phyloP scores from a whole-genome alignment of 208 protist genomes.

The Porcisia deanei region DNA sequence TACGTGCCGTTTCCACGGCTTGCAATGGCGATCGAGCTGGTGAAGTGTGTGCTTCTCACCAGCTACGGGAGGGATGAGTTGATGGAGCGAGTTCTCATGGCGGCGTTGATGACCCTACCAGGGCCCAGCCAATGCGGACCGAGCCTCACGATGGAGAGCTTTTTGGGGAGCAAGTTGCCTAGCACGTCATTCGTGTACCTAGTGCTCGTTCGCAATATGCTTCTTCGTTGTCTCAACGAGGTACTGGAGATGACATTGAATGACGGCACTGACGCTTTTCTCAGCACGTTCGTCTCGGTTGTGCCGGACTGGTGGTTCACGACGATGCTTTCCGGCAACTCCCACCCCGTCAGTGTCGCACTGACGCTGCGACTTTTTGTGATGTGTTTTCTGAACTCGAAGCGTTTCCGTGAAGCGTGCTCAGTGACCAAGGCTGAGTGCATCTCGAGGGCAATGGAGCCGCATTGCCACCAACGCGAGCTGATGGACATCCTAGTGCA shows the following conservation, averaged over 20 bases:
- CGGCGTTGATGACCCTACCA: constrained; percentile 46
- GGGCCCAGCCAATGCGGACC: constrained; percentile 6
- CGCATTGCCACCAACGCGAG: constrained; percentile 58
- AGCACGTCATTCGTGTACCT: constrained; percentile 36
- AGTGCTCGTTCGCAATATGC: constrained; percentile 52
- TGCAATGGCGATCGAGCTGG: constrained; percentile 29
- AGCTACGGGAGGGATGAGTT: constrained; percentile 31
- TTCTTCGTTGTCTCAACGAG: constrained; percentile 51
- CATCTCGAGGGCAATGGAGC: constrained; percentile 38
- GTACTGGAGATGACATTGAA: constrained; percentile 30
- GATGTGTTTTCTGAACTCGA: constrained; percentile 44
- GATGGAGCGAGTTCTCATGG: constrained; percentile 41
- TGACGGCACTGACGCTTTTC: constrained; percentile 18
- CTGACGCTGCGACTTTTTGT: constrained; percentile 61
- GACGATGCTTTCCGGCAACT: constrained; percentile 34
- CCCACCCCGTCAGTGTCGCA: constrained; percentile 54
- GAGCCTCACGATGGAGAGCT: constrained; percentile 26
- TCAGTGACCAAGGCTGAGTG: constrained; percentile 17
- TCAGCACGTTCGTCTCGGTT: constrained; percentile 28
- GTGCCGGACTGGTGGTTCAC: constrained; percentile 63
- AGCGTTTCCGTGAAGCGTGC: constrained; percentile 38
- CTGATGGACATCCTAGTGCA: constrained; percentile 49
- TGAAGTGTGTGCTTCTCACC: constrained; percentile 33
- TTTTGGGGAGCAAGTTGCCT: constrained; percentile 46
- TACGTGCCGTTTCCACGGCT: constrained; percentile 39